These are phyloP conservation scores for Cystofilobasidium ferigula DNA, from an alignment of 768 basidiomycete species.

Conservation along the genomic window DNA sequence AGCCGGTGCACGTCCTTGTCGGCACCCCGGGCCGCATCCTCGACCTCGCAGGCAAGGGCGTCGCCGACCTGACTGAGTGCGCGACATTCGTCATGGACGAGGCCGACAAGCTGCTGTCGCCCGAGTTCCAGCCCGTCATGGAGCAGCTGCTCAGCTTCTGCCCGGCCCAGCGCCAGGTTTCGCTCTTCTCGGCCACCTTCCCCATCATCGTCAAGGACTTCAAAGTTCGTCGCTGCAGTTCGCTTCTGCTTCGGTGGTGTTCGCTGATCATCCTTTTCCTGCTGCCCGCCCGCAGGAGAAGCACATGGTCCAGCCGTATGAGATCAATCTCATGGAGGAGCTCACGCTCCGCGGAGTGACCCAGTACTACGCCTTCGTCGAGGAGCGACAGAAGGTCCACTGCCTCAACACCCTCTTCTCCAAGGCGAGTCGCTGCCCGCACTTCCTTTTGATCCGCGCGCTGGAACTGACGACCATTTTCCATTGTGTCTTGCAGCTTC, in stretches of 20 bases:
- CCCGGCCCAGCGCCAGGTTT: slow-evolving; percentile 79
- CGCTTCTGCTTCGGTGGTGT: background rate
- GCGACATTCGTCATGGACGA: slow-evolving; percentile 99
- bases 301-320: slow-evolving; percentile 89
- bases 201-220: slow-evolving; percentile 98
- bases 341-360: slow-evolving; percentile 96
- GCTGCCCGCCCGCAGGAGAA: slow-evolving; percentile 53
- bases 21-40: slow-evolving; percentile 94
- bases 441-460: background rate
- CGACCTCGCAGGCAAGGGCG: slow-evolving; percentile 81
- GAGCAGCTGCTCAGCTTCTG: slow-evolving; percentile 83
- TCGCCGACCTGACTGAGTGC: slow-evolving; percentile 89
- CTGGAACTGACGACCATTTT: slow-evolving; percentile 14
- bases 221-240: slow-evolving; percentile 51
- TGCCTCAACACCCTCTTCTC: slow-evolving; percentile 99
- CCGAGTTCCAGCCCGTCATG: slow-evolving; percentile 97
- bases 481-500: slow-evolving; percentile 50
- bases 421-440: slow-evolving; percentile 53
- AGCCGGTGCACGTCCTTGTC: slow-evolving; percentile 87
- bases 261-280: slow-evolving; percentile 11
- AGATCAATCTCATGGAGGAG: slow-evolving; percentile 99
- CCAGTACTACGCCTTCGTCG: slow-evolving; percentile 98
- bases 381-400: slow-evolving; percentile 98
- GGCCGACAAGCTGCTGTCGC: slow-evolving; percentile 92
- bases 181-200: slow-evolving; percentile 99